A percentile compares a stretch with the other conserved stretches of the same genome.
Conservation (phyloP, 2,329 filamentous ascomycete genomes). For the Neonectria magnoliae region DNA sequence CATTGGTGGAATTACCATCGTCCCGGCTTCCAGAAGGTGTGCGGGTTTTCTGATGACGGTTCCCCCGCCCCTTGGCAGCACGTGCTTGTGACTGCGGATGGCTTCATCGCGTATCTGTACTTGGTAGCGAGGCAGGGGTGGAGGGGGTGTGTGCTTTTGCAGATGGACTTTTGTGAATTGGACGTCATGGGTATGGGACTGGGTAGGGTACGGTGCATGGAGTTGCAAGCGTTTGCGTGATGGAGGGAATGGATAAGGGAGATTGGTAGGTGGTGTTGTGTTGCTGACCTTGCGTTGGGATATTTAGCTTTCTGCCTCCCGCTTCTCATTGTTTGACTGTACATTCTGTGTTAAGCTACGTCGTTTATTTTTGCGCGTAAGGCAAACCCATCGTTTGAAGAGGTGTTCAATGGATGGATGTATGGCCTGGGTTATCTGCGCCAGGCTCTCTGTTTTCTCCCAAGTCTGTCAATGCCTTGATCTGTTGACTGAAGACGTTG, state of each 20-base stretch:
- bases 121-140: background rate
- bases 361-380: no score
- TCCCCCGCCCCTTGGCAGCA: slow-evolving; percentile 1
- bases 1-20: slow-evolving; percentile 1
- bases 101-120: slow-evolving; percentile 12
- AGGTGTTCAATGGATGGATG: no score
- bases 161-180: background rate
- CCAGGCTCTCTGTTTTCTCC: no score
- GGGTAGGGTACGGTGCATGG: background rate
- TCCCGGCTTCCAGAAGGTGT: background rate
- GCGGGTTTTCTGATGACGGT: background rate
- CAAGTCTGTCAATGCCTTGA: no score
- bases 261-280: background rate
- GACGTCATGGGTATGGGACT: background rate
- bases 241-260: background rate
- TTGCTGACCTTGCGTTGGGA: background rate
- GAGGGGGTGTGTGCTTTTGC: background rate
- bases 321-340: no score
- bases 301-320: background rate
- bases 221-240: background rate
- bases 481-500: no score
- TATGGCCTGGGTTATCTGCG: no score
- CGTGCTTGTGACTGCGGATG: slow-evolving; percentile 17
- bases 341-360: no score
- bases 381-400: no score